Evolutionary conservation across 2,329 filamentous ascomycete genomes (phyloP).

Genomic region (Trichoderma sp.): DNA sequence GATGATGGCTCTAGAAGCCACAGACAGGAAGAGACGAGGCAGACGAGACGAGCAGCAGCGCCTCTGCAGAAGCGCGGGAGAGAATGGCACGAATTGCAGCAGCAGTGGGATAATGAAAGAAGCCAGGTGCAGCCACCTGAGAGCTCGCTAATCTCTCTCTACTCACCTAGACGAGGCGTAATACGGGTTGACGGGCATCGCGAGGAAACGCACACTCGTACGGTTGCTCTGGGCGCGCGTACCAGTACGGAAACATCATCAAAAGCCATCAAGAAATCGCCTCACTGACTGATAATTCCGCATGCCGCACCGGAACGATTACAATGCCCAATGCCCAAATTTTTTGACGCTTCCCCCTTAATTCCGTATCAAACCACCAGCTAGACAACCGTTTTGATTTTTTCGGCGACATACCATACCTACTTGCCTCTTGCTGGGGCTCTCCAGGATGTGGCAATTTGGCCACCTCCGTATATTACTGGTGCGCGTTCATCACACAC

Average conservation of each 20-base stretch:
- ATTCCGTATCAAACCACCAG: background rate
- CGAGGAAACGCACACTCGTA: background rate
- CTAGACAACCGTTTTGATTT: slow-evolving; percentile 3
- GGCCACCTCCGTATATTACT: slow-evolving; percentile 21
- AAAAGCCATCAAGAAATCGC: background rate
- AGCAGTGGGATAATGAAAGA: background rate
- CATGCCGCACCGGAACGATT: background rate
- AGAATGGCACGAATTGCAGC: background rate
- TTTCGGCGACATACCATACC: background rate
- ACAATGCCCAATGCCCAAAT: background rate
- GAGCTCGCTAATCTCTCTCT: slow-evolving; percentile 4
- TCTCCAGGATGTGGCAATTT: slow-evolving; percentile 17
- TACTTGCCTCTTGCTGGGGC: background rate
- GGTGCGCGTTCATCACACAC: slow-evolving; percentile 16
- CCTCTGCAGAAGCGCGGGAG: background rate
- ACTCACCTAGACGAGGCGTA: background rate
- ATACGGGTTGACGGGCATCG: background rate
- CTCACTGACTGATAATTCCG: background rate
- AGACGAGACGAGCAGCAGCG: background rate
- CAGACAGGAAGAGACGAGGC: background rate
- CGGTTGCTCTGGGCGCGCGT: background rate
- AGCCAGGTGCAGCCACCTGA: background rate
- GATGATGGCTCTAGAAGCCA: background rate
- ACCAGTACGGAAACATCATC: background rate
- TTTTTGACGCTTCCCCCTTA: background rate